phyloP scores from a whole-genome alignment of 257 asterid genomes.

The Eustoma russellianum region DNA sequence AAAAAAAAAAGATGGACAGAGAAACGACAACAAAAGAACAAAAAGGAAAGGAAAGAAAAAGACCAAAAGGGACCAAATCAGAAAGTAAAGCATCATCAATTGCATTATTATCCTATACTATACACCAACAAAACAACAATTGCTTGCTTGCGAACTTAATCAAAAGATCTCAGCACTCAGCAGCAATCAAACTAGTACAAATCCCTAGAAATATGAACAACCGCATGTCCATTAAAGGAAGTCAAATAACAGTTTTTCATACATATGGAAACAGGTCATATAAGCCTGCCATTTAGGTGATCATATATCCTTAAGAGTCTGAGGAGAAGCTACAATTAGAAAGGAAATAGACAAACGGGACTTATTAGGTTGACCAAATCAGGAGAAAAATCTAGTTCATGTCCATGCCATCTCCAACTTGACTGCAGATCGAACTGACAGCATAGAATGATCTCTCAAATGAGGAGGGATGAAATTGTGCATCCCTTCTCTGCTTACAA shows the following conservation, averaged over 20 bases:
- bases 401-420: constrained; percentile 91
- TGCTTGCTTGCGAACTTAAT: too few relatives aligned
- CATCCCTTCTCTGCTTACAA: constrained; percentile 83
- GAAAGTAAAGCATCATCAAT: constrained; percentile 6
- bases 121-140: too few relatives aligned
- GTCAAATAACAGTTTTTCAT: constrained; percentile 49
- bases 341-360: constrained; percentile 17
- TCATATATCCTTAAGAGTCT: constrained; percentile 28
- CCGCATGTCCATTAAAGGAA: constrained; percentile 33
- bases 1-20: constrained; percentile 1
- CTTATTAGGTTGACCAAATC: constrained; percentile 14
- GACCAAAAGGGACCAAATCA: constrained; percentile 12
- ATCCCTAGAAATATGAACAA: constrained; percentile 40
- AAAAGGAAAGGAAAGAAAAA: background rate
- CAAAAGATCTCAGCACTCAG: too few relatives aligned
- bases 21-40: background rate
- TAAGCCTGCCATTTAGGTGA: constrained; percentile 40
- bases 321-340: constrained; percentile 22
- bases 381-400: constrained; percentile 47
- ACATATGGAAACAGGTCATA: constrained; percentile 44
- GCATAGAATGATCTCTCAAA: constrained; percentile 82
- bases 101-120: constrained; percentile 9
- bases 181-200: constrained; percentile 21
- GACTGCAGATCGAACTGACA: constrained; percentile 80
- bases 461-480: constrained; percentile 68